phyloP scores from a whole-genome alignment of 2,329 filamentous ascomycete species.

The Colletotrichum lentis region DNA sequence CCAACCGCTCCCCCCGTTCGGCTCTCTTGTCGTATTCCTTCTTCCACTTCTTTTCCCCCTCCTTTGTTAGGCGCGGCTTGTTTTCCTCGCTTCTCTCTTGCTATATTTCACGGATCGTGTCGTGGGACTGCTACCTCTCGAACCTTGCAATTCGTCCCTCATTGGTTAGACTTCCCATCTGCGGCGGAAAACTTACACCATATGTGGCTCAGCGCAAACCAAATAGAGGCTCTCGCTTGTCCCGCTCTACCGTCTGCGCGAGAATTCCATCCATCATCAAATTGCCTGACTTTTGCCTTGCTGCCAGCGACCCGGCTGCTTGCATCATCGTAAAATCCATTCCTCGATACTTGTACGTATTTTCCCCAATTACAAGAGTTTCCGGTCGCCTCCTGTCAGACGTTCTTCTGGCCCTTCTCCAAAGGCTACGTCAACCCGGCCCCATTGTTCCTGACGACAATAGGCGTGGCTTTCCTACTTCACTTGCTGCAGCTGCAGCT shows the following conservation, averaged over 20 bases:
- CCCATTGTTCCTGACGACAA: constrained; percentile 37
- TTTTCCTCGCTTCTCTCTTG: neutral
- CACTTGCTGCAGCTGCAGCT: neutral
- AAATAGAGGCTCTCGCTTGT: constrained; percentile 32
- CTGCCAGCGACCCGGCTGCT: constrained; percentile 20
- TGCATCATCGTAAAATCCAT: constrained; percentile 22
- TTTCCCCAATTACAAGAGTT: constrained; percentile 3
- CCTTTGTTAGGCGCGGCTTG: constrained; percentile 17
- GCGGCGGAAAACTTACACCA: constrained; percentile 34
- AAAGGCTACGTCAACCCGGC: constrained; percentile 23
- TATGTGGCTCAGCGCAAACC: constrained; percentile 18
- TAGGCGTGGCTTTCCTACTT: constrained; percentile 23
- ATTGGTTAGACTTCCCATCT: constrained; percentile 29
- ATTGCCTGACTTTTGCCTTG: constrained; percentile 5
- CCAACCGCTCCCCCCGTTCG: constrained; percentile 1
- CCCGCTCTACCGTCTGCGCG: constrained; percentile 7
- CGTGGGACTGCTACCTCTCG: constrained; percentile 23
- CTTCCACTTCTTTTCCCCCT: constrained; percentile 24
- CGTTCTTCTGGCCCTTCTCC: neutral
- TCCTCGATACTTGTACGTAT: constrained; percentile 7
- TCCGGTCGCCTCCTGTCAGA: neutral
- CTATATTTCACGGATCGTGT: constrained; percentile 10
- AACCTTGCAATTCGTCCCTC: constrained; percentile 22
- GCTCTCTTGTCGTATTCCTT: constrained; percentile 20
- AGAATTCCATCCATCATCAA: constrained; percentile 7